phyloP scores from a whole-genome alignment of 441 rosid genomes.

The Mallotus japonicus region DNA sequence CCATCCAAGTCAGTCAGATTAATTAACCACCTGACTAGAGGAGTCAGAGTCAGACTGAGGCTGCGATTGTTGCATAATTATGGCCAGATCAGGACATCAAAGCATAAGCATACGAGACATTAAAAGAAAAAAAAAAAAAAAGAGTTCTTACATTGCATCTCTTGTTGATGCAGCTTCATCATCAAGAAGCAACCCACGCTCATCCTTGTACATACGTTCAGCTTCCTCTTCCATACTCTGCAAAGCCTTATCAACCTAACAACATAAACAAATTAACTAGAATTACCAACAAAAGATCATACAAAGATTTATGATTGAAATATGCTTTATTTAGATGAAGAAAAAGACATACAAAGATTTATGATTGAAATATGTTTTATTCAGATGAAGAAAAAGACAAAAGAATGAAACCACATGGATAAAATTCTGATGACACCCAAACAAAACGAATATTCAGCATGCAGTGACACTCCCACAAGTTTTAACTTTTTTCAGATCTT shows the following conservation, averaged over 20 bases:
- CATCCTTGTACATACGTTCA: conserved; percentile 87
- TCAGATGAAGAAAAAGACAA: neutral
- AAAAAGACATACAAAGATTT: neutral
- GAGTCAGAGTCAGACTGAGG: neutral
- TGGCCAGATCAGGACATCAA: neutral
- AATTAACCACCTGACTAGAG: neutral
- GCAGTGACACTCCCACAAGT: neutral
- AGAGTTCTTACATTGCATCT: conserved; percentile 84
- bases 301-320: neutral
- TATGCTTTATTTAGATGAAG: neutral
- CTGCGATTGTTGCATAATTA: neutral
- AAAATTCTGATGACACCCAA: neutral
- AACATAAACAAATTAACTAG: conserved; percentile 10
- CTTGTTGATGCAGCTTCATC: conserved; percentile 97
- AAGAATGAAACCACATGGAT: neutral
- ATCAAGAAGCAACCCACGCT: conserved; percentile 67
- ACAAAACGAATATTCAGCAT: neutral
- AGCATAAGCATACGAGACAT: conserved; percentile 6
- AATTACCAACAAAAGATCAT: conserved; percentile 1
- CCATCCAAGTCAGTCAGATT: neutral
- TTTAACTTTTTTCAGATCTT: neutral
- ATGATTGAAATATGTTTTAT: neutral
- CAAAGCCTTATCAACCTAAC: conserved; percentile 86
- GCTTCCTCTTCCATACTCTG: conserved; percentile 91
- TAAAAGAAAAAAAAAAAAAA: conserved; percentile 17